These are phyloP conservation scores for Colletotrichum endophyticum DNA, from an alignment of 2,329 filamentous ascomycete genomes.

Conservation along the genomic window DNA sequence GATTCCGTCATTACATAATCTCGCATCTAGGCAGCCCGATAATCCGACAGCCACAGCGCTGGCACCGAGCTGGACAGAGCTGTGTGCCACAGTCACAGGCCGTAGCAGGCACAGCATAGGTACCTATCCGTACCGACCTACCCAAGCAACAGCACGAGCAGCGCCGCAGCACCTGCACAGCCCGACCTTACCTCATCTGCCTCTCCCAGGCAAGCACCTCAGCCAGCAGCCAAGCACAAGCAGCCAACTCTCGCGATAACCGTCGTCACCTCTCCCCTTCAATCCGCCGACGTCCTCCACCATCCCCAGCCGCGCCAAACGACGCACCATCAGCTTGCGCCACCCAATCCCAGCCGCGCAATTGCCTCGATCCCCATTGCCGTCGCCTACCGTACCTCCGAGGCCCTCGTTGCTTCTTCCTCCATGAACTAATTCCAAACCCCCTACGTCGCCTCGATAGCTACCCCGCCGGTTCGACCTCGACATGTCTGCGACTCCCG, in stretches of 20 bases:
- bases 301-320: background rate
- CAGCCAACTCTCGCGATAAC: background rate
- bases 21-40: background rate
- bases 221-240: background rate
- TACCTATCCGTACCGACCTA: background rate
- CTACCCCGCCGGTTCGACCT: slow-evolving; percentile 21
- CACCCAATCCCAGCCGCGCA: background rate
- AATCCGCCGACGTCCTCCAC: background rate
- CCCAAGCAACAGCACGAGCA: background rate
- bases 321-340: background rate
- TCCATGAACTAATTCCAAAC: slow-evolving; percentile 10
- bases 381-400: background rate
- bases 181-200: slow-evolving; percentile 10
- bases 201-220: background rate
- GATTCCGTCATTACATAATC: background rate
- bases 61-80: background rate
- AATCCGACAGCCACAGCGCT: background rate
- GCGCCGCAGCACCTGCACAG: background rate
- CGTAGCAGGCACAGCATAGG: background rate
- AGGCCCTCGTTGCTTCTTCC: background rate
- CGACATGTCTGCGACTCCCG: slow-evolving; percentile 55
- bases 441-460: slow-evolving; percentile 18
- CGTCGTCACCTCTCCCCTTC: slow-evolving; percentile 5
- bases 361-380: background rate
- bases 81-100: background rate